These are phyloP conservation scores for Suhomyces faveliae DNA, from an alignment of 805 yeast genomes.

Conservation along the genomic window DNA sequence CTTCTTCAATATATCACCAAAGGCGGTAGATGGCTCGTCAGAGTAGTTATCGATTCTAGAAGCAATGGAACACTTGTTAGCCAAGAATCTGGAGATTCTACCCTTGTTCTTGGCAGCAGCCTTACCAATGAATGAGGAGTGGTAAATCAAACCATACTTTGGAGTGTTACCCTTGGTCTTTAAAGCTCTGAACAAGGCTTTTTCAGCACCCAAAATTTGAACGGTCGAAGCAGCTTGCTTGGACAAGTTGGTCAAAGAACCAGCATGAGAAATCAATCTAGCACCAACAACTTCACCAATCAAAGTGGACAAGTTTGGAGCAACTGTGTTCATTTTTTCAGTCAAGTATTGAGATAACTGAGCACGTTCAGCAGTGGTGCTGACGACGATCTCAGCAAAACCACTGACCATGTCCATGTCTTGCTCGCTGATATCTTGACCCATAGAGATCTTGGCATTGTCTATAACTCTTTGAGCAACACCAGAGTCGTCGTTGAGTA, in stretches of 20 bases:
- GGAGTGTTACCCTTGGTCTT: constrained; percentile 97
- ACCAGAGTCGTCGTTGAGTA: constrained; percentile 89
- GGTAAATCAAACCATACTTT: constrained; percentile 92
- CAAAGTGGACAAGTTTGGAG: constrained; percentile 93
- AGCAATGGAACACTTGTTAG: constrained; percentile 98
- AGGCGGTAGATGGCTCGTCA: constrained; percentile 86
- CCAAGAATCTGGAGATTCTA: constrained; percentile 96
- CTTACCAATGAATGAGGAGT: constrained; percentile 89
- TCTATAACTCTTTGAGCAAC: constrained; percentile 85
- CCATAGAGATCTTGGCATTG: constrained; percentile 97
- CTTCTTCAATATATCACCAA: constrained; percentile 87
- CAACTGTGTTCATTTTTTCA: constrained; percentile 96
- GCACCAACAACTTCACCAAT: constrained; percentile 99
- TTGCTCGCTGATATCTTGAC: constrained; percentile 93
- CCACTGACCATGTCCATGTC: constrained; percentile 90
- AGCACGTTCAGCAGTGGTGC: constrained; percentile 86
- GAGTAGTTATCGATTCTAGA: constrained; percentile 97
- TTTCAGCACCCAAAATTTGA: constrained; percentile 96
- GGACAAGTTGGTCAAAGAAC: constrained; percentile 92
- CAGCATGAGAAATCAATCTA: constrained; percentile 96
- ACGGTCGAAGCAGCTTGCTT: constrained; percentile 99
- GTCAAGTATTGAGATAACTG: constrained; percentile 80
- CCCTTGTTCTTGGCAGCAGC: constrained; percentile 98
- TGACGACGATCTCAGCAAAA: constrained; percentile 91
- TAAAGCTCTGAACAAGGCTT: constrained; percentile 93